Evolutionary conservation across 2,329 filamentous ascomycete species (phyloP), one percentile per base, ranked within the genome.

Genomic region (Phyllachora maydis): DNA sequence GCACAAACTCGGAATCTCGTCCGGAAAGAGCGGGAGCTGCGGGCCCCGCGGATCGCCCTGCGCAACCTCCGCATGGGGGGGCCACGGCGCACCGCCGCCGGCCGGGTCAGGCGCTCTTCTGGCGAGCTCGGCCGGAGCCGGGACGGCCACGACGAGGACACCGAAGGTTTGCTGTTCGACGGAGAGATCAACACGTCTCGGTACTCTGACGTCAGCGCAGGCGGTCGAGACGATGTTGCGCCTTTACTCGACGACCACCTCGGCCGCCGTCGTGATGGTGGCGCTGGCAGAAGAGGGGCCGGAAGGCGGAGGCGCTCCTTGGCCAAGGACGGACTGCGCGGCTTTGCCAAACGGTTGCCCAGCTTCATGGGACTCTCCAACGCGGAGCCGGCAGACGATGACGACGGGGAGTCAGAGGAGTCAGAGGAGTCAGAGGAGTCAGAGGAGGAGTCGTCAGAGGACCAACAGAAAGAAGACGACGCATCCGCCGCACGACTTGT

Each of bases 401-500:
- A 59, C 14, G 54, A 57, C 22, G 51, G 60, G 22, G 50, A 54
- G 25, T n/a, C n/a, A n/a, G 40, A 46, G 31, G 53, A 65, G 27
- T n/a, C n/a, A n/a, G 40, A 46, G 31, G 53, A 65, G 27, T 38
- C 41, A 18, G 45, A 45, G 18, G 36, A 35, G 17, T 46, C 49
- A n/a, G 39, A 42, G 18, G 45, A 45, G 18, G 36, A 35, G 17
- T 46, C 49, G n/a, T 52, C 55, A 10, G 59, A 59, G 14, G 54
- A 57, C 50, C 56, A 16, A 28, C 21, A 52, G 23, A 52, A 52
- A 28, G 58, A 67, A 5, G 56, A 68, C 30, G 66, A 72, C 37
- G 65, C 74, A 4, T 69, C 69, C 5, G 60, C 78, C 1, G 76
- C 79, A 14, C 67, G 85, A 26, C 65, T 65, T 23, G 64, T 93